Base-by-base conservation (phyloP, 805 yeast genomes). In the Ascoidea tarda region DNA sequence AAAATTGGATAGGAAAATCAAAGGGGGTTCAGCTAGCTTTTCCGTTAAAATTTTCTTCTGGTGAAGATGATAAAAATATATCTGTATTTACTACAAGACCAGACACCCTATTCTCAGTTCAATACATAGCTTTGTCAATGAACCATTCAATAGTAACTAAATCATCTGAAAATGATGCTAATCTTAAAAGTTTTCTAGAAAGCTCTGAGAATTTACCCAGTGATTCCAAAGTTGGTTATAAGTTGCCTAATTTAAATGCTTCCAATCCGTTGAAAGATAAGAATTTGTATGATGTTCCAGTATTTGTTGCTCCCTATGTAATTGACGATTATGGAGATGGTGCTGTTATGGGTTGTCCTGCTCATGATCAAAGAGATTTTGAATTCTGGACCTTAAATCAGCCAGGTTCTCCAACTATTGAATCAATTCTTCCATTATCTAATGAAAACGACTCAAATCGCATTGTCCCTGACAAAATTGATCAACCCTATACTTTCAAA, bases 311-410 rank as follows among this genome's bases (percentile, higher is more conserved):
- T 0, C 96, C 96, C 0, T 93, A 90, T 65, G 98, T 91, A 0
- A 63, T 91, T 44, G 81, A 85, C 4, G 69, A 76, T 4, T 91
- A 91, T 62, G 97, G 97, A 0, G 79, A 79, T 53, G 96, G 96
- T 46, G 96, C 96, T 0, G 98, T 91, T 0, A 91, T 93, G 98
- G 99, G 99, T 1, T 87, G 95, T 60, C 99, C 99, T 1, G 96
- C 85, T 0, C 97, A 90, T 65, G 98, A 93, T 65, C 70, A 72
- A 48, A 75, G 98, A 55, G 99, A 93, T 62, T 78, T 63, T 59
- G 86, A 74, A 6, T 91, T 93, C 62, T 91, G 97, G 96, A 59
- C 63, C 3, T 61, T 68, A 48, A 86, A 86, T 62, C 72, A 71
- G 60, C 83, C 84, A 0, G 61, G 63, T 0, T 52, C 61, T 2